Percentiles rank a stretch among this genome's conserved stretches.
These are phyloP conservation scores for Geotrichum australiense DNA, from an alignment of 1,139 yeast genomes.

Conservation along the genomic window DNA sequence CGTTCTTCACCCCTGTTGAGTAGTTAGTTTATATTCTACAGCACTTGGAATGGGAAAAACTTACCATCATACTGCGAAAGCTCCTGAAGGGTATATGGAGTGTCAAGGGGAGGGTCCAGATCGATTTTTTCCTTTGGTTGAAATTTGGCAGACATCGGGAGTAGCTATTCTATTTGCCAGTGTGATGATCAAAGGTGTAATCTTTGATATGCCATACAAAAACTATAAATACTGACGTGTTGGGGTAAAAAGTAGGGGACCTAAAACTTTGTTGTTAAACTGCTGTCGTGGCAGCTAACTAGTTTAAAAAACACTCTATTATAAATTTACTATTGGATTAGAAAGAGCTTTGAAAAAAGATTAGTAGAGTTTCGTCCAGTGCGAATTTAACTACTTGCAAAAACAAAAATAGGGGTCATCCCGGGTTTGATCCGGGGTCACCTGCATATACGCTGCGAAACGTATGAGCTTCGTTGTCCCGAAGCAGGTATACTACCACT, in stretches of 20 bases:
- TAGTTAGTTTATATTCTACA: background rate
- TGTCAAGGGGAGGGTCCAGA: constrained; percentile 44
- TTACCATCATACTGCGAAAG: constrained; percentile 43
- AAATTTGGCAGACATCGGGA: constrained; percentile 5
- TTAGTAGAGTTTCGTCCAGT: too few relatives aligned
- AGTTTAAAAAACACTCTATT: too few relatives aligned
- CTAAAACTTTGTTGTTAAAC: too few relatives aligned
- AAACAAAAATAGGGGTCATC: constrained; percentile 16
- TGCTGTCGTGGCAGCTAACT: too few relatives aligned
- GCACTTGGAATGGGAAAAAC: constrained; percentile 18
- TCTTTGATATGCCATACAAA: too few relatives aligned
- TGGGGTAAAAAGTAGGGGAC: too few relatives aligned
- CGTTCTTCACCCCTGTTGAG: constrained; percentile 36
- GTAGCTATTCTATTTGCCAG: too few relatives aligned
- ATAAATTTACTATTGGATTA: too few relatives aligned
- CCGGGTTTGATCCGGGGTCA: constrained; percentile 21
- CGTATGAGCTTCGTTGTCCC: constrained; percentile 17
- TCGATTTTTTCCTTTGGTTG: constrained; percentile 47
- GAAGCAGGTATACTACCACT: constrained; percentile 20
- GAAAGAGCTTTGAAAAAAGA: too few relatives aligned
- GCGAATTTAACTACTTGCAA: too few relatives aligned
- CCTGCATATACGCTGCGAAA: constrained; percentile 16
- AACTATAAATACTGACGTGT: too few relatives aligned
- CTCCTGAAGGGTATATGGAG: constrained; percentile 38
- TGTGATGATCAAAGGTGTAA: too few relatives aligned